Base-by-base conservation (phyloP, 139 green algal genomes). In the Tetradesmus obliquus region DNA sequence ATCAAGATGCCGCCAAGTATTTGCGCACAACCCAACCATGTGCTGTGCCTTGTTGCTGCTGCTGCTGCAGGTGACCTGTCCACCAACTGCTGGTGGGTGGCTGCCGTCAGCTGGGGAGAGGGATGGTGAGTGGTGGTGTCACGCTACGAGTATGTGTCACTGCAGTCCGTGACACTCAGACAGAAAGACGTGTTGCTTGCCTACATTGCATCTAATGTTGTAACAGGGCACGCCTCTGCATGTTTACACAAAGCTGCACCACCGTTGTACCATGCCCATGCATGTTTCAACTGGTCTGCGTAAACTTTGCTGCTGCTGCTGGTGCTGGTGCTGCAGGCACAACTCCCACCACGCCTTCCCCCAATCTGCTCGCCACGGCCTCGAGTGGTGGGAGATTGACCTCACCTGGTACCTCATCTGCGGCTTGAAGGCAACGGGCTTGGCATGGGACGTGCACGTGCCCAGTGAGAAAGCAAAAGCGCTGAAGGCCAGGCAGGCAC, bases 321-420 rank as follows among this genome's bases (percentile, higher is more conserved):
- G 10, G 32, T 45, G 62, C 12, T 13, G 13, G 62, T 13, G 10
- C 62, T 94, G 71, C 80, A 85, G 51, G 55, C 83, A 88, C 83
- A 98, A 98, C 94, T 97, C 97, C 94, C 97, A 98, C 92, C 97
- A 98, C 81, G 95, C 95, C 3, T 97, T 97, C 86, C 93, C 96
- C 83, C 96, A 94, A 79, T 95, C 88, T 2, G 88, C 88, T 1
- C 76, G 76, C 20, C 96, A 98, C 92, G 96, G 96, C 51, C 86
- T 98, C 7, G 94, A 97, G 90, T 94, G 91, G 84, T 93, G 87
- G 81, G 95, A 98, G 91, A 66, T 96, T 71, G 96, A 98, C 86
- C 88, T 96, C 60, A 97, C 95, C 6, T 98, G 94, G 94, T 53
- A 93, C 22, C 80, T 96, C 82, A 95, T 98, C 80, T 91, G 57